These are phyloP conservation scores for Phlebiopsis gigantea DNA, from an alignment of 768 basidiomycete genomes.

Conservation along the genomic window DNA sequence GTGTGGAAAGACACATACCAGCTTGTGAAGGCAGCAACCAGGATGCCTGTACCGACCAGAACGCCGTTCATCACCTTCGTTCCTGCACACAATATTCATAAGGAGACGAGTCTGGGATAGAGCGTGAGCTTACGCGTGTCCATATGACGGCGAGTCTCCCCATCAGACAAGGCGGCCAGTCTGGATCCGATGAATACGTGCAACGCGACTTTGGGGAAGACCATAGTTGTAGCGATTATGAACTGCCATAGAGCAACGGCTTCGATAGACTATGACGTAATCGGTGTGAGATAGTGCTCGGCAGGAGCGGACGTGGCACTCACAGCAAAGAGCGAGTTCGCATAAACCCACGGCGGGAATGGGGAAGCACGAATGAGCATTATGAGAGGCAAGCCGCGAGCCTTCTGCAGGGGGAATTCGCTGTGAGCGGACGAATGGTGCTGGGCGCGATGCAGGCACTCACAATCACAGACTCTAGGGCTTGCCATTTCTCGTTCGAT, in stretches of 20 bases:
- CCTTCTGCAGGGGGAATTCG: conserved; percentile 35
- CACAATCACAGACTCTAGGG: conserved; percentile 70
- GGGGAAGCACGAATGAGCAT: conserved; percentile 78
- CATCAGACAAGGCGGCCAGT: conserved; percentile 71
- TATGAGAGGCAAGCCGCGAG: conserved; percentile 77
- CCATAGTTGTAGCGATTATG: conserved; percentile 61
- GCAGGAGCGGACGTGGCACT: conserved; percentile 24
- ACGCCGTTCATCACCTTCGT: conserved; percentile 62
- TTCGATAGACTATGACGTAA: conserved; percentile 52
- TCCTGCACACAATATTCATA: conserved; percentile 28
- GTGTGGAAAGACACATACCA: conserved; percentile 44
- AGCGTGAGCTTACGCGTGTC: conserved; percentile 50
- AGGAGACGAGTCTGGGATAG: neutral
- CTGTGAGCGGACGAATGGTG: neutral
- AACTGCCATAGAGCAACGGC: conserved; percentile 75
- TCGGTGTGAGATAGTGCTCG: neutral
- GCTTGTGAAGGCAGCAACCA: conserved; percentile 55
- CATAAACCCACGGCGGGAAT: conserved; percentile 85
- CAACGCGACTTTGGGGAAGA: conserved; percentile 66
- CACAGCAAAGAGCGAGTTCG: conserved; percentile 76
- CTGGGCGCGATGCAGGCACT: conserved; percentile 19
- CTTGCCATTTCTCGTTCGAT: conserved; percentile 70
- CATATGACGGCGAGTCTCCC: conserved; percentile 68
- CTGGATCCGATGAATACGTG: conserved; percentile 77
- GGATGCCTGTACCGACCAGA: conserved; percentile 54